Evolutionary conservation across 106 monocot genomes (phyloP), one percentile per base, ranked within the genome.

Genomic region (Agapanthus africanus): DNA sequence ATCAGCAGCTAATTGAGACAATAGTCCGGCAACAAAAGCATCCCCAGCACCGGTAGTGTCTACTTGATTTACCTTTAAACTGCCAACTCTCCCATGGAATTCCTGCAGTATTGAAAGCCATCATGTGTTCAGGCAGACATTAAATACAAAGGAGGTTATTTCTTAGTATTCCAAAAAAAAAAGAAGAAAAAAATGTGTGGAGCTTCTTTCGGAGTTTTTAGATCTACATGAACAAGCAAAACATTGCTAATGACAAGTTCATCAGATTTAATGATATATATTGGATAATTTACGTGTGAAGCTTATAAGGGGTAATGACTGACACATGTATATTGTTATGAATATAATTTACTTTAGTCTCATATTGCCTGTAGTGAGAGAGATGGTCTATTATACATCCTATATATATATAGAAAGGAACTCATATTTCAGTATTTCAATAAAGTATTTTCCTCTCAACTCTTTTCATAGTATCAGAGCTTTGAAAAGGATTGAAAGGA

Each of bases 11-110:
- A 97, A 68, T 63, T 89, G 76, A 37, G 80, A 97, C 54, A 97
- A 71, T 76, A 89, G 76, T 83, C 95, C 95, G 50, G 95, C 91
- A 67, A 89, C 89, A 79, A 97, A 97, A 35, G 95, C 95, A 91
- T 97, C 95, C 40, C 95, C 95, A 84, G 95, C 95, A 69, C 95
- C 95, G 56, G 95, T 97, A 33, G 95, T 76, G 54, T 97, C 95
- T 46, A 97, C 86, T 63, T 78, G 71, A 30, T 84, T 72, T 34
- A 91, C 95, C 70, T 86, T 81, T 41, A 97, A 65, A 40, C 91
- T 91, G 67, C 74, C 27, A 27, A 97, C 88, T 70, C 80, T 97
- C 66, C 95, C 95, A 57, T 38, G 73, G 50, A 89, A 97, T 21
- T 84, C 80, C 95, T 97, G 70, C 39, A 73, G 30, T 11, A 31